Evolutionary conservation across 768 basidiomycete genomes (phyloP), one percentile per base, ranked within the genome.

Genomic region (Pleurotus salmoneostramineus): DNA sequence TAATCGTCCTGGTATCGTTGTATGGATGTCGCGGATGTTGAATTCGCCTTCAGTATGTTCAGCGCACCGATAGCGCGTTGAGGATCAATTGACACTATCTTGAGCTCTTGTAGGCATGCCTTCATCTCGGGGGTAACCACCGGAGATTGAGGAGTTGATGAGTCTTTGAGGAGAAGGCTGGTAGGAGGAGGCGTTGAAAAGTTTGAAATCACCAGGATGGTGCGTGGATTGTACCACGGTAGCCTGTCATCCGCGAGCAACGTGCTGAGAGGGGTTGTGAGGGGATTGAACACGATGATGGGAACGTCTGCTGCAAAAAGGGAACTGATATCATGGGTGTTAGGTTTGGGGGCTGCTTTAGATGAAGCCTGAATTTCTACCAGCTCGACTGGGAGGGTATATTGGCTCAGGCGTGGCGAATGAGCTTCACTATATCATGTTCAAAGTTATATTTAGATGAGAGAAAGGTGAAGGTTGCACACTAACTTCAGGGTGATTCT

Each of bases 1-100:
- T 81, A 84, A 6, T 83, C 78, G 60, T 83, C 78, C 64, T 89
- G 87, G 68, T 84, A 92, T 58, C 72, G 75, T 59, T 89, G 84
- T 11, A 91, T 76, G 34, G 81, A 77, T 2, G 73, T 62, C 11
- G 81, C 60, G 0, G 82, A 82, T 3, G 68, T 69, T 0, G 80
- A 73, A 44, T 81, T 70, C 6, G 74, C 62, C 59, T 74, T 77
- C 35, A 92, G 70, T 27, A 72, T 62, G 34, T 70, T 70, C 5
- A 87, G 72, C 2, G 85, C 89, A 1, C 68, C 66, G 8, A 85
- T 58, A 0, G 89, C 89, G 37, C 83, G 83, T 45, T 68, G 62
- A 3, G 88, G 85, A 63, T 91, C 86, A 12, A 81, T 73, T 59
- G 80, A 76, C 14, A 88, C 47, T 42, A 79, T 67, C 58, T 66